Conservation (phyloP, 306 rosid genomes). For the Vicia villosa region DNA sequence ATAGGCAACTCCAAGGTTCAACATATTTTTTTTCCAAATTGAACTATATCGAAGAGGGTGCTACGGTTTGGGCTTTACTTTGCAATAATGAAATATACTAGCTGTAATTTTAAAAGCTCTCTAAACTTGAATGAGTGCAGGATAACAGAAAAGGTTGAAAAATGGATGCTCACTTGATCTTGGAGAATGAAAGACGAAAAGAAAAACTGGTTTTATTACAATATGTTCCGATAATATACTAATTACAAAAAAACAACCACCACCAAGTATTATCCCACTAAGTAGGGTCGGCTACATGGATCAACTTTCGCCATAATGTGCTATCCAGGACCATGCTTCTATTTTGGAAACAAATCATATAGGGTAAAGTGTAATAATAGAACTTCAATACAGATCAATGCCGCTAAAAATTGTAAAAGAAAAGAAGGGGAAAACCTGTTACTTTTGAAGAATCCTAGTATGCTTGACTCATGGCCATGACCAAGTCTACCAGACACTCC, state of each 20-base stretch:
- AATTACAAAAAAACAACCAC: not conserved
- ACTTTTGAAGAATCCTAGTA: slow-evolving; percentile 71
- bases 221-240: not conserved
- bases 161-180: too few species aligned
- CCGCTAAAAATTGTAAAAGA: not conserved
- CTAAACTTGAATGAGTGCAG: too few species aligned
- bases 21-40: not conserved
- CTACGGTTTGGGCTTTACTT: not conserved
- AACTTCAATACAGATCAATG: slow-evolving; percentile 10
- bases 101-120: too few species aligned
- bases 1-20: not conserved
- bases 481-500: slow-evolving; percentile 95
- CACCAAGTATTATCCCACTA: too few species aligned
- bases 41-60: not conserved
- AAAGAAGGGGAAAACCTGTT: slow-evolving; percentile 49
- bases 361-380: not conserved
- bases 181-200: too few species aligned
- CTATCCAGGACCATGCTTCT: too few species aligned
- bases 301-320: too few species aligned
- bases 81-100: too few species aligned
- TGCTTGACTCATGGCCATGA: slow-evolving; percentile 72
- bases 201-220: too few species aligned
- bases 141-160: too few species aligned
- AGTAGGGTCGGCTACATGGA: too few species aligned
- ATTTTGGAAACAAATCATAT: not conserved